These are phyloP conservation scores for Naegleria lovaniensis DNA, from an alignment of 208 protist species.

Conservation along the genomic window DNA sequence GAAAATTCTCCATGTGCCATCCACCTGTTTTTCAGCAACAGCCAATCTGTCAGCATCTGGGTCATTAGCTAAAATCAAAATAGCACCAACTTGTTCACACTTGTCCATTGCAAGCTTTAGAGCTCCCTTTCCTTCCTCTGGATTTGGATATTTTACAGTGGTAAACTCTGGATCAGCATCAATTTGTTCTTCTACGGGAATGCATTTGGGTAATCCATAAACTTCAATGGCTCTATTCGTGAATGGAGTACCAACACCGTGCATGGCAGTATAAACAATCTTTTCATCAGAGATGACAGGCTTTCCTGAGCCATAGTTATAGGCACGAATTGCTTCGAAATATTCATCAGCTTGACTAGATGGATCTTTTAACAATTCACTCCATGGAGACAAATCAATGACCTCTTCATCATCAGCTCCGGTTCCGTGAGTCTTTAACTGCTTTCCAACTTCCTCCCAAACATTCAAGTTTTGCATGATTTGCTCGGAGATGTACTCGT, in stretches of 20 bases:
- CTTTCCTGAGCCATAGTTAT: conserved; percentile 28
- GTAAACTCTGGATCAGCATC: conserved; percentile 92
- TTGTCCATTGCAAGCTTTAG: conserved; percentile 74
- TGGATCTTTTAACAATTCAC: neutral
- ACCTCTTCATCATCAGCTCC: neutral
- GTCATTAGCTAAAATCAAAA: conserved; percentile 94
- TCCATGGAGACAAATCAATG: neutral
- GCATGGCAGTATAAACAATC: conserved; percentile 67
- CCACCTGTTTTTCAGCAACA: conserved; percentile 69
- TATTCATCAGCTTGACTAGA: neutral
- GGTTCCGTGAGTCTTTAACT: neutral
- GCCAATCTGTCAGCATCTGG: conserved; percentile 95
- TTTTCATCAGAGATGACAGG: neutral
- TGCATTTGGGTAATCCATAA: conserved; percentile 57
- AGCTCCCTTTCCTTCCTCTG: conserved; percentile 87
- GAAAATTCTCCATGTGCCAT: conserved; percentile 81
- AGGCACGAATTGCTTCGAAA: conserved; percentile 11
- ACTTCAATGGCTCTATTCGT: conserved; percentile 55
- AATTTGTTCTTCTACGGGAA: conserved; percentile 69
- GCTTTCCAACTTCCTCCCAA: conserved; percentile 42
- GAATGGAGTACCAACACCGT: conserved; percentile 87
- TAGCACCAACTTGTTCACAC: conserved; percentile 54
- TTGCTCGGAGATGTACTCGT: conserved; percentile 71
- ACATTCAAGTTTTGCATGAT: conserved; percentile 79
- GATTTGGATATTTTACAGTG: conserved; percentile 94